Conservation (phyloP, 768 basidiomycete genomes). For the Lactarius sanguifluus region DNA sequence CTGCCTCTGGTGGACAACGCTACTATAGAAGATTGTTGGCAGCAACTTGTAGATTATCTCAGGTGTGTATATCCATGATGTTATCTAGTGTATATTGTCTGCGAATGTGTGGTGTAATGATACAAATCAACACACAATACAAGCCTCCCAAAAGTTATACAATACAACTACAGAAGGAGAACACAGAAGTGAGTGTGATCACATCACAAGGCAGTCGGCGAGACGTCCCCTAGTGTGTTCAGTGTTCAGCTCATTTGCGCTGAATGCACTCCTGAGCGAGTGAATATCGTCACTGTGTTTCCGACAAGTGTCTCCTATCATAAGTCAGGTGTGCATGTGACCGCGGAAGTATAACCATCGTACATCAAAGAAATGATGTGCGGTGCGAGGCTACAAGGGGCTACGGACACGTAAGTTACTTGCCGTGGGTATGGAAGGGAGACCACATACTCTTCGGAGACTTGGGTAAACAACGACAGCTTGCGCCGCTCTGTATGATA, state of each 20-base stretch:
- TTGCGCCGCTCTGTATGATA: no score
- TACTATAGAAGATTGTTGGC: no score
- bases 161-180: neutral
- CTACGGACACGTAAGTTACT: conserved; percentile 34
- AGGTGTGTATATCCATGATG: no score
- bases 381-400: conserved; percentile 85
- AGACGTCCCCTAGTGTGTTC: conserved; percentile 55
- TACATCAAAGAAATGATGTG: conserved; percentile 93
- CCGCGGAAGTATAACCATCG: conserved; percentile 32
- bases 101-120: neutral
- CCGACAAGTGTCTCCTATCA: conserved; percentile 75
- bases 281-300: no score
- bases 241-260: conserved; percentile 53
- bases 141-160: neutral
- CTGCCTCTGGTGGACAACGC: no score
- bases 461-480: conserved; percentile 38
- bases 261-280: conserved; percentile 51
- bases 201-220: conserved; percentile 63
- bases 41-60: no score
- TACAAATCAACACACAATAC: conserved; percentile 10
- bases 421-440: neutral
- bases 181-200: conserved; percentile 25
- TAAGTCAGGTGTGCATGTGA: conserved; percentile 16
- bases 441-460: conserved; percentile 82
- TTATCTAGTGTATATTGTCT: neutral